Base-by-base conservation (phyloP, 179 eudicot genomes). In the Beta corolliflora region DNA sequence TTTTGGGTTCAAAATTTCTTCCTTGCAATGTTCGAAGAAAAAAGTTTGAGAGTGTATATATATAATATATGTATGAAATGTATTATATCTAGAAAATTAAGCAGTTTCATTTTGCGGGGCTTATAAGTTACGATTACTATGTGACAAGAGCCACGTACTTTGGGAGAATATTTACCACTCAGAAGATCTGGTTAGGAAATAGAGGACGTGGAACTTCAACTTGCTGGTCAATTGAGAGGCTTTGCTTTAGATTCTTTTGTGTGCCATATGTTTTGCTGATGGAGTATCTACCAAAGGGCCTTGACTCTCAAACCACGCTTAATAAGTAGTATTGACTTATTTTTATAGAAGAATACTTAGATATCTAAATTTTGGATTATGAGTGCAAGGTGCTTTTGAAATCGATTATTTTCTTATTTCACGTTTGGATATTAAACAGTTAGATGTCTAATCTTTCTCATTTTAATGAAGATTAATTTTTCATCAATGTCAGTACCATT, bases 121-220 rank as follows among this genome's bases (percentile, higher is more conserved):
- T 74, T 52, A 7, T 21, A 60, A 68, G 71, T 48, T 65, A 36
- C 7, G 60, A 12, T 25, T 52, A 53, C 53, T 65, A 53, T 15
- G 45, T 73, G 72, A 80, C 74, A 83, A 66, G 73, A 55, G 69
- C 73, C 46, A 72, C 78, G 73, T 18, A 76, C 16, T 66, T 44
- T 79, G 76, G 63, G 55, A 41, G 31, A 72, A 16, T 58, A 56
- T 55, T 58, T 60, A 74, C 85, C 87, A 84, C 83, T 72, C 70
- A 82, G n/a, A 82, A 82, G 25, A n/a, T 61, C 36, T 78, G 88
- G 89, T 80, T 60, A 23, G 18, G 68, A 83, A 69, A 82, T 31
- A 56, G 15, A 66, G 45, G 84, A 87, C 89, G 89, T 87, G 89
- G 89, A 83, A 83, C 70, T 74, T 48, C 76, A 44, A 63, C 46